Evolutionary conservation across 2,329 filamentous ascomycete genomes (phyloP).

Genomic region (Colletotrichum falcatum): DNA sequence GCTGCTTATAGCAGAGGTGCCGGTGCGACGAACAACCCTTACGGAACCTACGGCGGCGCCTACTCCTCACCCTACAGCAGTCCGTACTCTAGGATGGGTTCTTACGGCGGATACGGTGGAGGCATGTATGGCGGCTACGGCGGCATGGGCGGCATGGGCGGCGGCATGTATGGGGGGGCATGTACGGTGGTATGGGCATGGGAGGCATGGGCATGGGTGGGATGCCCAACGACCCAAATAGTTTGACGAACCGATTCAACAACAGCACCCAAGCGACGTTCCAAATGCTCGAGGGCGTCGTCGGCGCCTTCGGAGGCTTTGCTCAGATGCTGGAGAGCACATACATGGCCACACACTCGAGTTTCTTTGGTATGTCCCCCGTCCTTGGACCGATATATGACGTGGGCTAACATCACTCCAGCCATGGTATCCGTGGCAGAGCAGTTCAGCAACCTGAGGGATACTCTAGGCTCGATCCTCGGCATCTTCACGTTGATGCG

Average conservation of each 20-base stretch:
- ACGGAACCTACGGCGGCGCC: slow-evolving; percentile 53
- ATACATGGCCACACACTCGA: slow-evolving; percentile 99
- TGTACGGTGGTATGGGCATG: slow-evolving; percentile 48
- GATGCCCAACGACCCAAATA: slow-evolving; percentile 88
- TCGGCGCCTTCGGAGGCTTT: slow-evolving; percentile 96
- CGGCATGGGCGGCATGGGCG: slow-evolving; percentile 51
- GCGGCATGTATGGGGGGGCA: slow-evolving; percentile 55
- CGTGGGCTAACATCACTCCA: slow-evolving; percentile 50
- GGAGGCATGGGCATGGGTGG: slow-evolving; percentile 60
- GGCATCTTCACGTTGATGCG: slow-evolving; percentile 97
- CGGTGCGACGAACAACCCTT: slow-evolving; percentile 56
- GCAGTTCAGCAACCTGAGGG: slow-evolving; percentile 92
- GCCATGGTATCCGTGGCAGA: slow-evolving; percentile 99
- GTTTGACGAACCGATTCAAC: slow-evolving; percentile 93
- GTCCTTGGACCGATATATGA: not conserved
- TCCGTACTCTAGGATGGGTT: slow-evolving; percentile 57
- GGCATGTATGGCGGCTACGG: slow-evolving; percentile 58
- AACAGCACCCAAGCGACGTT: slow-evolving; percentile 97
- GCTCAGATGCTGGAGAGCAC: slow-evolving; percentile 99
- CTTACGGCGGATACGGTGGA: slow-evolving; percentile 59
- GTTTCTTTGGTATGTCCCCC: slow-evolving; percentile 85
- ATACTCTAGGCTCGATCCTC: slow-evolving; percentile 91
- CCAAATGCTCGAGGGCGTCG: slow-evolving; percentile 97
- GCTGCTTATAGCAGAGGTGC: slow-evolving; percentile 76
- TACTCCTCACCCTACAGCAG: slow-evolving; percentile 55